Base-by-base conservation (phyloP, 1,139 yeast species). In the Eremothecium sinecaudum region DNA sequence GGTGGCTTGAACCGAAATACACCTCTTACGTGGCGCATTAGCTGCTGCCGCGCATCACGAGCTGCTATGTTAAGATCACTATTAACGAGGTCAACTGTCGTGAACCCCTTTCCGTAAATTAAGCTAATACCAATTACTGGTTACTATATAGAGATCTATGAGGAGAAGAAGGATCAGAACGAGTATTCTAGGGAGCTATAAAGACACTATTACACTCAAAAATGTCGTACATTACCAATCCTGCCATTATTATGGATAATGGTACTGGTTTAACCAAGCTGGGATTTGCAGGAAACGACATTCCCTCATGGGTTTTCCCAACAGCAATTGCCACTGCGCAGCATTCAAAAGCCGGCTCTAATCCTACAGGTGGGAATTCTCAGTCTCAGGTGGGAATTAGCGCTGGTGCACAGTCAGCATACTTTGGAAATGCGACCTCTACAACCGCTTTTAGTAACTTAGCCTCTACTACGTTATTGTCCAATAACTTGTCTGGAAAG, bases 201-300 rank as follows among this genome's bases (percentile, higher is more conserved):
- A n/a, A n/a, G n/a, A n/a, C n/a, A n/a, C n/a, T n/a, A n/a, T n/a
- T n/a, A n/a, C n/a, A n/a, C 14, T 27, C n/a, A n/a, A 27, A 14
- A 21, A 63, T 63, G 67, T 61, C 66, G 10, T 59, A 56, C 45
- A 40, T 77, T 52, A 71, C 76, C 62, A 80, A 79, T 41, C 96
- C 96, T 32, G 95, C 96, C 42, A 90, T 86, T 66, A 94, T 86
- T 61, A 86, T 86, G 95, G 94, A 55, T 43, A 60, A 63, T 41
- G 99, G 99, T 70, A 90, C 99, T 47, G 99, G 99, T 44, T 70
- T 87, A 51, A 90, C 98, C 56, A 90, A 90, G 59, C 71, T 90
- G 45, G 99, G 99, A 18, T 90, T 87, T 64, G 98, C 99, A 48
- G 99, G 99, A 37, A 90, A 90, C 58, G 98, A 90, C 62, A 73